phyloP scores from a whole-genome alignment of 2,329 filamentous ascomycete species.

The Curvularia verruculosa region DNA sequence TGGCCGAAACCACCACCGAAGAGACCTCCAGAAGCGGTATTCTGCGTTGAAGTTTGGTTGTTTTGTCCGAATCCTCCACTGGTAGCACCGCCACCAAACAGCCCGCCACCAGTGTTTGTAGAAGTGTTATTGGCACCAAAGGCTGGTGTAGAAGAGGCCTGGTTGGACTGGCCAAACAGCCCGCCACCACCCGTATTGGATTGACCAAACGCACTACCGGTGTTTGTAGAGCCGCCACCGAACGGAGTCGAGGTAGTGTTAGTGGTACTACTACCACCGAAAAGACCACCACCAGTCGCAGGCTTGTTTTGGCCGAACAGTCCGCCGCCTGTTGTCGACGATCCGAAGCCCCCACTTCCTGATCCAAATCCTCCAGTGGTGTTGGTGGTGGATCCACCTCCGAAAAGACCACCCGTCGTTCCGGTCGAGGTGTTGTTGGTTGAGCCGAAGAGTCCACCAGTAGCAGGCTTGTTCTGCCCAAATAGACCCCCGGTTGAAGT shows the following conservation, averaged over 20 bases:
- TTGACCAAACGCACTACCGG: conserved; percentile 33
- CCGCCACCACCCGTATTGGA: conserved; percentile 42
- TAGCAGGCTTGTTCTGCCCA: conserved; percentile 44
- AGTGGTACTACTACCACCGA: conserved; percentile 36
- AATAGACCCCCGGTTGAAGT: conserved; percentile 43
- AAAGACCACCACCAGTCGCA: conserved; percentile 45
- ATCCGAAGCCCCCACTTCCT: conserved; percentile 45
- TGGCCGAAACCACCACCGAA: conserved; percentile 52
- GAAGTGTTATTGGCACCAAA: conserved; percentile 38
- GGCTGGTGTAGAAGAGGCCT: conserved; percentile 30
- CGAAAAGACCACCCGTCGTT: conserved; percentile 44
- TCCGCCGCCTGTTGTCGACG: conserved; percentile 38
- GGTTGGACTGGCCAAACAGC: conserved; percentile 44
- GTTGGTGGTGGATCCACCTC: conserved; percentile 36
- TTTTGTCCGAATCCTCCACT: conserved; percentile 43
- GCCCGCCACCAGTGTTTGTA: conserved; percentile 35
- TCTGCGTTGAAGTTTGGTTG: conserved; percentile 33
- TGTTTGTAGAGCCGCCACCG: conserved; percentile 35
- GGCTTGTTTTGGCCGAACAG: conserved; percentile 58
- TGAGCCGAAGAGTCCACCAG: conserved; percentile 49
- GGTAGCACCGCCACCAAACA: conserved; percentile 35
- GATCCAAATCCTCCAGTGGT: conserved; percentile 35
- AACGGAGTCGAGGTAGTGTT: conserved; percentile 36
- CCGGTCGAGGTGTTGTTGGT: conserved; percentile 36
- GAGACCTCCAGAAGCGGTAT: conserved; percentile 45